Percentiles rank a stretch among this genome's conserved stretches.
Evolutionary conservation across 108 stramenopile species (phyloP).

Genomic region (Nitzschia putrida): DNA sequence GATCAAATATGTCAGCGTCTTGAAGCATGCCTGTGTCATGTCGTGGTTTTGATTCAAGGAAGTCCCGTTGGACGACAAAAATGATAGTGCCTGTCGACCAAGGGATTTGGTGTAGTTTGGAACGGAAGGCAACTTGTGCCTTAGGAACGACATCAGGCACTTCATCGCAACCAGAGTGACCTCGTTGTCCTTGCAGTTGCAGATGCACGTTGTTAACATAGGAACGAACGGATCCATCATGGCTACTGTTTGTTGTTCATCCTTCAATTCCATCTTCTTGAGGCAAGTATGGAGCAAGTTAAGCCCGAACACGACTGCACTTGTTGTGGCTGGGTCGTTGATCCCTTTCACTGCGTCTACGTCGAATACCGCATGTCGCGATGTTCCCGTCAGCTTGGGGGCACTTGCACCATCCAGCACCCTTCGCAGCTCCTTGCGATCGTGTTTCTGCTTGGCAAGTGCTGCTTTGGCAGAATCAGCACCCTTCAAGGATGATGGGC

Average conservation of each 20-base stretch:
- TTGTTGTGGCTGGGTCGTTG: slow-evolving; percentile 73
- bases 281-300: slow-evolving; percentile 74
- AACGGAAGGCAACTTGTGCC: slow-evolving; percentile 79
- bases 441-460: slow-evolving; percentile 46
- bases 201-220: slow-evolving; percentile 76
- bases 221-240: slow-evolving; percentile 88
- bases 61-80: slow-evolving; percentile 62
- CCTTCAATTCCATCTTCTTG: slow-evolving; percentile 63
- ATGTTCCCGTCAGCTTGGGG: slow-evolving; percentile 83
- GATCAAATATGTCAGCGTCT: slow-evolving; percentile 80
- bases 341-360: slow-evolving; percentile 15
- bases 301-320: slow-evolving; percentile 86
- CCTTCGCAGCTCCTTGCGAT: slow-evolving; percentile 40
- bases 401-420: slow-evolving; percentile 81
- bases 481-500: slow-evolving; percentile 58
- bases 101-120: slow-evolving; percentile 60
- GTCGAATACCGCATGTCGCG: slow-evolving; percentile 45
- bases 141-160: slow-evolving; percentile 75
- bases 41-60: slow-evolving; percentile 74
- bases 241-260: slow-evolving; percentile 35
- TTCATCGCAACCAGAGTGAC: slow-evolving; percentile 80
- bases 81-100: slow-evolving; percentile 66
- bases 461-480: slow-evolving; percentile 55
- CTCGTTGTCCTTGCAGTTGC: slow-evolving; percentile 65
- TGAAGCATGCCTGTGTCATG: slow-evolving; percentile 87